A percentile compares a stretch with the other conserved stretches of the same genome.
Conservation (phyloP, 495 filamentous ascomycete genomes). For the Thermothielavioides terrestris region DNA sequence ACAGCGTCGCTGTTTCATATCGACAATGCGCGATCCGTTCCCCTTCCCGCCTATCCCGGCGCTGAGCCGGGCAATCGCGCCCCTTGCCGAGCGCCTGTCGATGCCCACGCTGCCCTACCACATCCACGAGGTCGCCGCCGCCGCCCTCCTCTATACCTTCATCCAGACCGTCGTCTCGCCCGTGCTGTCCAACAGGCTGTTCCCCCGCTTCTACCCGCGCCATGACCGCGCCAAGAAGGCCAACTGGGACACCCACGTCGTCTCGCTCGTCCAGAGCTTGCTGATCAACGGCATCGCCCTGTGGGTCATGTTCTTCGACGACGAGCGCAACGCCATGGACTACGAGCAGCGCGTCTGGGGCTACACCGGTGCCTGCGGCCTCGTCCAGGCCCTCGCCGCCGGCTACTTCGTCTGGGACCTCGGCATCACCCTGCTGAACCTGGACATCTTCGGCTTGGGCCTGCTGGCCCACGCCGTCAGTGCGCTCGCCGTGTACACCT, state of each 20-base stretch:
- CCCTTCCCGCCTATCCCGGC: slow-evolving; percentile 48
- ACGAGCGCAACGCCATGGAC: slow-evolving; percentile 65
- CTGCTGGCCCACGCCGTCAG: slow-evolving; percentile 83
- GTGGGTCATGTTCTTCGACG: slow-evolving; percentile 73
- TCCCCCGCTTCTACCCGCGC: slow-evolving; percentile 61
- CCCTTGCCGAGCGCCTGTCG: slow-evolving; percentile 48
- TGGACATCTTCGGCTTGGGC: slow-evolving; percentile 78
- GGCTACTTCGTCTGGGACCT: slow-evolving; percentile 98
- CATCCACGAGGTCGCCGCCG: slow-evolving; percentile 76
- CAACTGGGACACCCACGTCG: slow-evolving; percentile 97
- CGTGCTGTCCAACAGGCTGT: slow-evolving; percentile 54
- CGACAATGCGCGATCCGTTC: slow-evolving; percentile 61
- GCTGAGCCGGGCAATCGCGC: slow-evolving; percentile 45
- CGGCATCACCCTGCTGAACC: slow-evolving; percentile 57
- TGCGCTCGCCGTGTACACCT: slow-evolving; percentile 75
- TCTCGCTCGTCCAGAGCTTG: slow-evolving; percentile 77
- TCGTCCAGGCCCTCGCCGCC: slow-evolving; percentile 74
- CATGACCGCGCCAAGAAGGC: slow-evolving; percentile 60
- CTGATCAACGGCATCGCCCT: slow-evolving; percentile 71
- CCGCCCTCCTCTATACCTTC: slow-evolving; percentile 67
- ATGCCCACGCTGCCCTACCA: slow-evolving; percentile 73
- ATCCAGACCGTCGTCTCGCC: slow-evolving; percentile 70
- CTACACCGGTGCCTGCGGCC: slow-evolving; percentile 72
- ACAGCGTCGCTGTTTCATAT: no score
- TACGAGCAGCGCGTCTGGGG: slow-evolving; percentile 76